Conservation (phyloP, 177 flowering plant genomes). For the Vitis hybrid region DNA sequence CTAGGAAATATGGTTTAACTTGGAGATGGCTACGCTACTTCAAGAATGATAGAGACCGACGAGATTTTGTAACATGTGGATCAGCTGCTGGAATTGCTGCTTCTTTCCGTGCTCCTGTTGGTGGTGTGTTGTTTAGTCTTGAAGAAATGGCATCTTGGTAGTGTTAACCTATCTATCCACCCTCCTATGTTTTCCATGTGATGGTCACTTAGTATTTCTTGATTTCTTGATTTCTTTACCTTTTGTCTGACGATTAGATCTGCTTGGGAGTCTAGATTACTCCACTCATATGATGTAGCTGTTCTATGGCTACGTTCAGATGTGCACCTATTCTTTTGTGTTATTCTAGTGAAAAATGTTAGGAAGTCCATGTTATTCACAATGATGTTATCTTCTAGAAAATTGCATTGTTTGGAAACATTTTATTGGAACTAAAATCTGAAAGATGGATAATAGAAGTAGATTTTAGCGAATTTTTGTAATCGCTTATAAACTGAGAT, state of each 20-base stretch:
- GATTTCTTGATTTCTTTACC: too few relatives aligned
- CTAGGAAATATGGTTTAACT: slow-evolving; percentile 62
- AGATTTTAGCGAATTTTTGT: too few relatives aligned
- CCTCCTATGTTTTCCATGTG: background rate
- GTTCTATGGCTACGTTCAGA: background rate
- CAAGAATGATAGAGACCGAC: slow-evolving; percentile 85
- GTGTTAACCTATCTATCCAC: background rate
- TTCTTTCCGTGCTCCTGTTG: slow-evolving; percentile 96
- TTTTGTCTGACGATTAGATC: background rate
- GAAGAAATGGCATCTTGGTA: slow-evolving; percentile 98
- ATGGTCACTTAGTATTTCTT: background rate
- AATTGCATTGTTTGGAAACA: background rate
- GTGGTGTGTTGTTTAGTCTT: slow-evolving; percentile 85
- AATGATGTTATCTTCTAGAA: background rate
- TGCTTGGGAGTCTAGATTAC: background rate
- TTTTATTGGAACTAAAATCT: too few relatives aligned
- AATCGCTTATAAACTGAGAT: too few relatives aligned
- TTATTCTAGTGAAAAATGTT: background rate
- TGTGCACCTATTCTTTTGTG: background rate
- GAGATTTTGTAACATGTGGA: slow-evolving; percentile 91
- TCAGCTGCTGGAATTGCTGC: slow-evolving; percentile 95
- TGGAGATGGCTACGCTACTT: slow-evolving; percentile 82
- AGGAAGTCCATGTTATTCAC: background rate
- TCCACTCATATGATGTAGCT: background rate
- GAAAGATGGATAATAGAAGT: too few relatives aligned